These are phyloP conservation scores for Colletotrichum cereale DNA, from an alignment of 2,329 filamentous ascomycete species.

Conservation along the genomic window DNA sequence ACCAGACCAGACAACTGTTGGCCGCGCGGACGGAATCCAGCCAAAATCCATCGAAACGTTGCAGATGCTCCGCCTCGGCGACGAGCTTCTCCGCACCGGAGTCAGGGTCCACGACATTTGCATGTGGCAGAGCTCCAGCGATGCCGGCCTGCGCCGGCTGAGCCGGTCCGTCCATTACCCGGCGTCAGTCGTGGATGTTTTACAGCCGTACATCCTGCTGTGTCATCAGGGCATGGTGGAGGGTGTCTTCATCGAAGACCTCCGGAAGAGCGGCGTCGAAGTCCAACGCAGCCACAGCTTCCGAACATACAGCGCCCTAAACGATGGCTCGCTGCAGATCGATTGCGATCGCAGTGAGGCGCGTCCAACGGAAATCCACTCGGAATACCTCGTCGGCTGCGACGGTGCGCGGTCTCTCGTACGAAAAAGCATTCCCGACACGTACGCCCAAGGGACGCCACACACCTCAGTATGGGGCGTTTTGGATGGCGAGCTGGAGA, in stretches of 20 bases:
- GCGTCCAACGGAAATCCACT: conserved; percentile 46
- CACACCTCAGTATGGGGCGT: conserved; percentile 65
- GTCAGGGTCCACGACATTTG: conserved; percentile 49
- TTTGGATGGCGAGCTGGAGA: conserved; percentile 68
- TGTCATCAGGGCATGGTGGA: conserved; percentile 72
- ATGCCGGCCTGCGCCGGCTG: conserved; percentile 43
- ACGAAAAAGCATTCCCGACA: conserved; percentile 59
- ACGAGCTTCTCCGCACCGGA: conserved; percentile 21
- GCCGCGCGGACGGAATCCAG: conserved; percentile 30
- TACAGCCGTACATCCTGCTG: conserved; percentile 50
- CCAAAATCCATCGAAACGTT: conserved; percentile 33
- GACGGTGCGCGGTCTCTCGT: conserved; percentile 70
- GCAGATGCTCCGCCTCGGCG: conserved; percentile 27
- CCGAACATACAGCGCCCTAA: neutral
- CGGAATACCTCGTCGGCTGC: conserved; percentile 68
- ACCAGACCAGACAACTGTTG: conserved; percentile 14
- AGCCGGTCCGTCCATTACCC: conserved; percentile 42
- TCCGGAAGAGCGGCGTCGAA: conserved; percentile 61
- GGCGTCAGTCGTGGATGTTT: conserved; percentile 47
- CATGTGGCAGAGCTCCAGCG: conserved; percentile 27
- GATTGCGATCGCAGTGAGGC: neutral
- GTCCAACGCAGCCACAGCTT: conserved; percentile 54
- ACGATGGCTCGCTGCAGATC: conserved; percentile 10
- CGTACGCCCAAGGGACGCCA: conserved; percentile 55
- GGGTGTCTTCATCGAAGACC: conserved; percentile 65